Percentiles rank a stretch among this genome's conserved stretches.
phyloP scores from a whole-genome alignment of 495 filamentous ascomycete genomes.

The Neurospora sp. region DNA sequence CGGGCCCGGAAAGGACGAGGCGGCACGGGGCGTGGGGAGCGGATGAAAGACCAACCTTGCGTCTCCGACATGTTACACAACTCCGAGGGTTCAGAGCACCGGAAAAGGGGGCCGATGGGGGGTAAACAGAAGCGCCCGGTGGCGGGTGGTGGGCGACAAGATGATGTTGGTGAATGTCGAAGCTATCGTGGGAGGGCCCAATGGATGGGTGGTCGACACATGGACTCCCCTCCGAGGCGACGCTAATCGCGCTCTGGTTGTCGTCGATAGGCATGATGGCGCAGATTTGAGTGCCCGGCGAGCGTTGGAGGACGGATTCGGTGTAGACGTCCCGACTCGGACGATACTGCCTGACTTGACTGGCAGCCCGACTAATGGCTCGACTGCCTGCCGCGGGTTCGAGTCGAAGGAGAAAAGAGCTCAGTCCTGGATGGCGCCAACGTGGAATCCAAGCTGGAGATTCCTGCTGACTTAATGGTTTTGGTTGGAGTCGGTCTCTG shows the following conservation, averaged over 20 bases:
- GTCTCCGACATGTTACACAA: slow-evolving; percentile 72
- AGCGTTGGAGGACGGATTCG: neutral
- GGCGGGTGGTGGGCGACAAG: slow-evolving; percentile 57
- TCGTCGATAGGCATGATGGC: slow-evolving; percentile 9
- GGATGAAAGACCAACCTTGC: slow-evolving; percentile 50
- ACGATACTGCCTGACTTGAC: neutral
- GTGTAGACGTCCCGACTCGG: neutral
- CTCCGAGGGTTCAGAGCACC: slow-evolving; percentile 53
- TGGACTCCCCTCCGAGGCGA: slow-evolving; percentile 8
- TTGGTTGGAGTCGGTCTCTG: neutral
- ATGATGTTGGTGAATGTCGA: slow-evolving; percentile 51
- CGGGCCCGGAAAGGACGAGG: neutral
- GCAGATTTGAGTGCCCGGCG: neutral
- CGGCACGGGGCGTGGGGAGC: neutral
- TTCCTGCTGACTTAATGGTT: neutral
- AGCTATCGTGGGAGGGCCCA: slow-evolving; percentile 15
- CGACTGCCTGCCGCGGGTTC: neutral
- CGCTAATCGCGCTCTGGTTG: neutral
- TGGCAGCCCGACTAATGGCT: neutral
- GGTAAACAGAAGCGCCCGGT: slow-evolving; percentile 47
- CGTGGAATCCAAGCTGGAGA: neutral
- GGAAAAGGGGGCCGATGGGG: slow-evolving; percentile 29
- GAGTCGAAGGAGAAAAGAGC: neutral
- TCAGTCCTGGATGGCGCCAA: neutral
- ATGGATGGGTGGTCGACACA: slow-evolving; percentile 6